Conservation (phyloP, 352 stramenopile species). For the Globisporangium cystogenes region DNA sequence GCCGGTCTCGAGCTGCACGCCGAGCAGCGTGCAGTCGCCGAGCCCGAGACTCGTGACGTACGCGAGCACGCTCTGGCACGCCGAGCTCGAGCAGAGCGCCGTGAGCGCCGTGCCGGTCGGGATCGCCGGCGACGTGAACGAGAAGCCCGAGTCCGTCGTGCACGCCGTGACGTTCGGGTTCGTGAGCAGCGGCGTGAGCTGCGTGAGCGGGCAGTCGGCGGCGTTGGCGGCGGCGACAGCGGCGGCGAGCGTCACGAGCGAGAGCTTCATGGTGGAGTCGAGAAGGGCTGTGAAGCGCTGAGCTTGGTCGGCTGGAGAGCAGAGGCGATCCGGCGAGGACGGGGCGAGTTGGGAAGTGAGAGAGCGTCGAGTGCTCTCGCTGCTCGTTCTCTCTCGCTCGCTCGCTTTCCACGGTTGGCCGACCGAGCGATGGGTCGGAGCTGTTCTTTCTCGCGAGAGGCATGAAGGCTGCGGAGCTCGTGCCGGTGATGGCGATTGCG, state of each 20-base stretch:
- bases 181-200: slow-evolving; percentile 7
- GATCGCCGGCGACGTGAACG: background rate
- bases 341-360: slow-evolving; percentile 5
- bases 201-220: slow-evolving; percentile 2
- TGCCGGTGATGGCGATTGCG: too few relatives aligned
- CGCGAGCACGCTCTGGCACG: slow-evolving; percentile 17
- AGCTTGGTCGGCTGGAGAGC: too few relatives aligned
- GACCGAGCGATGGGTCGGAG: too few relatives aligned
- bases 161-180: slow-evolving; percentile 2
- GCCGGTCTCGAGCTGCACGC: background rate
- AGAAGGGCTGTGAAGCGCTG: too few relatives aligned
- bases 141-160: slow-evolving; percentile 22
- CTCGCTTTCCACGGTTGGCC: too few relatives aligned
- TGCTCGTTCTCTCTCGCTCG: too few relatives aligned
- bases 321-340: background rate
- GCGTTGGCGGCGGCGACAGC: slow-evolving; percentile 3
- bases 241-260: slow-evolving; percentile 7
- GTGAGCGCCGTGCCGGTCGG: slow-evolving; percentile 7
- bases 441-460: too few relatives aligned
- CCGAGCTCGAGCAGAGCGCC: slow-evolving; percentile 18
- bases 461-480: too few relatives aligned
- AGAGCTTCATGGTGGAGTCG: slow-evolving; percentile 6
- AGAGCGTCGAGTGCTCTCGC: background rate
- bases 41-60: slow-evolving; percentile 16
- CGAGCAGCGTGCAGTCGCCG: slow-evolving; percentile 23